Evolutionary conservation across 164 flowering plant species (phyloP).

Genomic region (Chloranthus sessilifolius): DNA sequence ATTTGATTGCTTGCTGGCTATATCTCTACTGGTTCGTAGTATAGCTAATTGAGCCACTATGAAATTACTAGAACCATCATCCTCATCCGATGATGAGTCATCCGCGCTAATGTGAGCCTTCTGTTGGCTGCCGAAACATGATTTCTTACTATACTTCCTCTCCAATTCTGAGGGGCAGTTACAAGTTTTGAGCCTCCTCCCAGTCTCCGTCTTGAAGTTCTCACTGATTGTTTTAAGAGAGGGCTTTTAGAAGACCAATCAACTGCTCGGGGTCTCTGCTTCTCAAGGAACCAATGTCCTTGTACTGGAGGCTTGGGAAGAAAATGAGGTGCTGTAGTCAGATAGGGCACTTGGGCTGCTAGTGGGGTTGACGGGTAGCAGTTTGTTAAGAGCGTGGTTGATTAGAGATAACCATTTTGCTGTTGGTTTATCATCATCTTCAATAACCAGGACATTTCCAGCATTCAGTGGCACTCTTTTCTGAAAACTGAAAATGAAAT

Average conservation of each 20-base stretch:
- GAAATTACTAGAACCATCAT: conserved; percentile 32
- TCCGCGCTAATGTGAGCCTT: conserved; percentile 24
- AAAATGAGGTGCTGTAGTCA: conserved; percentile 5
- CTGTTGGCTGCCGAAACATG: conserved; percentile 49
- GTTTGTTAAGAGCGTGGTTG: conserved; percentile 59
- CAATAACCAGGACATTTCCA: conserved; percentile 79
- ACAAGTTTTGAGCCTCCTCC: conserved; percentile 53
- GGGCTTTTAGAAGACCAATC: conserved; percentile 50
- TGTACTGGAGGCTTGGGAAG: conserved; percentile 15
- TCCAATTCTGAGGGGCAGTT: conserved; percentile 46
- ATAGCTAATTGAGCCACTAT: conserved; percentile 11
- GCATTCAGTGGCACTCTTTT: conserved; percentile 92
- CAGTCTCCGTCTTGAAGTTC: conserved; percentile 46
- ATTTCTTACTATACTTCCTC: conserved; percentile 44
- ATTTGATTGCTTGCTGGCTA: conserved; percentile 66
- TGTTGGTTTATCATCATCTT: conserved; percentile 81
- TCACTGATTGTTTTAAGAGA: conserved; percentile 56
- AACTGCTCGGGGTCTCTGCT: conserved; percentile 18
- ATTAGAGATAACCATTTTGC: conserved; percentile 69
- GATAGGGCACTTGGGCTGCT: conserved; percentile 11
- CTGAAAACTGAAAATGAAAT: conserved; percentile 56
- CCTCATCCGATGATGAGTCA: conserved; percentile 53
- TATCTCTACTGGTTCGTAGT: conserved; percentile 33
- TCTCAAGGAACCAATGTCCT: conserved; percentile 15
- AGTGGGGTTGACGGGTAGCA: conserved; percentile 3